A percentile compares a stretch with the other conserved stretches of the same genome.
These are phyloP conservation scores for Coemansia sp. DNA, from an alignment of 192 early-diverging fungal genomes.

Conservation along the genomic window DNA sequence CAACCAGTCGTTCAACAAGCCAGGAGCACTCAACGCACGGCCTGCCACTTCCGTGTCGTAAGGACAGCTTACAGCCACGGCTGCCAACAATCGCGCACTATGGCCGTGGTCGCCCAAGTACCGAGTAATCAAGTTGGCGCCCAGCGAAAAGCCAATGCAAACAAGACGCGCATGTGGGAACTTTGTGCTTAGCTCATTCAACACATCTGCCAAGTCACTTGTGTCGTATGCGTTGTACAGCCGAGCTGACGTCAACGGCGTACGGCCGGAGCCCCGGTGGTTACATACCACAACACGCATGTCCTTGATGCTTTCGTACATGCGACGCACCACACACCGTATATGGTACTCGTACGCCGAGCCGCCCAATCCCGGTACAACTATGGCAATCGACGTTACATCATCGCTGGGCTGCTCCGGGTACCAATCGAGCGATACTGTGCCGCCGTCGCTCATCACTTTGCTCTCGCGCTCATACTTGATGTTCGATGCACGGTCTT, in stretches of 20 bases:
- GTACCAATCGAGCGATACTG: constrained; percentile 83
- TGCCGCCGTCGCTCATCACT: constrained; percentile 73
- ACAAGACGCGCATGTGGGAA: constrained; percentile 60
- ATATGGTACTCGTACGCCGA: constrained; percentile 89
- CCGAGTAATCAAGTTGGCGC: constrained; percentile 88
- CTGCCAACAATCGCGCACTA: constrained; percentile 64
- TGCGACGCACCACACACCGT: constrained; percentile 60
- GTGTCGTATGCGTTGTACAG: constrained; percentile 82
- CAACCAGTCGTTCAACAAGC: constrained; percentile 53
- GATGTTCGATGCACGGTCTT: constrained; percentile 20
- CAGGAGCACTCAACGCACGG: constrained; percentile 44
- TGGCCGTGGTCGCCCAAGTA: constrained; percentile 77
- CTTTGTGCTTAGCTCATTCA: constrained; percentile 28
- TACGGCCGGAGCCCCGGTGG: constrained; percentile 42
- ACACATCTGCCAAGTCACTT: constrained; percentile 56
- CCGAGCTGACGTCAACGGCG: constrained; percentile 54
- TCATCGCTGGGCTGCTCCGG: constrained; percentile 55
- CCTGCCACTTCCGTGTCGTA: constrained; percentile 64
- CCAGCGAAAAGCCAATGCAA: constrained; percentile 84
- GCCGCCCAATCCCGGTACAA: constrained; percentile 88
- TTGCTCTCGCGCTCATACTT: constrained; percentile 50
- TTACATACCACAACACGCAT: constrained; percentile 63
- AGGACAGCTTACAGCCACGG: constrained; percentile 79
- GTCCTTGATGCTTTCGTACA: constrained; percentile 51
- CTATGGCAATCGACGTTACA: constrained; percentile 62